Base-by-base conservation (phyloP, 345 rosid species). In the Salix viminalis region DNA sequence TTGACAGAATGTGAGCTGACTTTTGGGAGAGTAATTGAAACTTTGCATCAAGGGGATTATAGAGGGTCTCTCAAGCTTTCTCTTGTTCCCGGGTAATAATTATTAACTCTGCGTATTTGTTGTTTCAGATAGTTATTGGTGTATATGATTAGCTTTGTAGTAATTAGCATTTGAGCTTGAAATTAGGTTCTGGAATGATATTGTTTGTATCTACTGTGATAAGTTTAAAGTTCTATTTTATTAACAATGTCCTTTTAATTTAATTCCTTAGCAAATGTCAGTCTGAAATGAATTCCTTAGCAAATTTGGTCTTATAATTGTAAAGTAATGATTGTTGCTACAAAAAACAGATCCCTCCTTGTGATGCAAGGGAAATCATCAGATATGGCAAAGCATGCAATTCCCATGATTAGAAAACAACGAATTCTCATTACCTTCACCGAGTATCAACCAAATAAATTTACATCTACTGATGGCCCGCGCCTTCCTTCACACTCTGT, bases 1-100 rank as follows among this genome's bases (percentile, higher is more conserved):
- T 84, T 96, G 89, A 91, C 95, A 7, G 97, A 92, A 77, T 90
- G 97, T 61, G 95, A 32, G 65, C 71, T 92, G 74, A 87, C 94
- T 65, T 94, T 96, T 74, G 98, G 98, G 65, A 88, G 90, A 83
- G 82, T 75, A 73, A 88, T 96, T 24, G 79, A 72, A 44, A 23
- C 65, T 64, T 89, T 91, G 76, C 89, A 86, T 78, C 95, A 91
- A 4, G 98, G 98, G 32, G 96, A 91, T 73, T 94, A 81, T 83
- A 89, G 76, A 77, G 99, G 99, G 70, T 79, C 97, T 72, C 93
- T 94, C 50, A 96, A 85, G 85, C 90, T 96, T 30, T 87, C 97
- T 52, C 77, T 92, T 76, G 50, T 86, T 46, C 97, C 98, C 37
- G 99, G 99, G 99, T 96, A 91, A 81, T 76, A 66, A 21, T 52